These are phyloP conservation scores for Candida krabiensis DNA, from an alignment of 805 yeast species.

Conservation along the genomic window DNA sequence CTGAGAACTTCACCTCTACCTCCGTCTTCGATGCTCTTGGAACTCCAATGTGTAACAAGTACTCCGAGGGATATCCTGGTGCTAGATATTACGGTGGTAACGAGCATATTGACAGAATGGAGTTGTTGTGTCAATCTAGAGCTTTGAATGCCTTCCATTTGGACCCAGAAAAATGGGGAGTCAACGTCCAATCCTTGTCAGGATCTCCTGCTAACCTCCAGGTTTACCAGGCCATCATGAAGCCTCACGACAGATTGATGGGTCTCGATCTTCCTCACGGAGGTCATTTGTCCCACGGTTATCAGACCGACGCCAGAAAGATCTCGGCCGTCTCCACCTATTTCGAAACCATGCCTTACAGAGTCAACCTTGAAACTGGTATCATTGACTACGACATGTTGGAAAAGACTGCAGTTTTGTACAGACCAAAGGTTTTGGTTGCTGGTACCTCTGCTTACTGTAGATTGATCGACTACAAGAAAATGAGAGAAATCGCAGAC, in stretches of 20 bases:
- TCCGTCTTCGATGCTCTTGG: constrained; percentile 97
- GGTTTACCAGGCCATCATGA: constrained; percentile 93
- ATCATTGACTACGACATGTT: constrained; percentile 94
- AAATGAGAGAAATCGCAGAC: constrained; percentile 96
- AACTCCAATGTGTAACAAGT: constrained; percentile 97
- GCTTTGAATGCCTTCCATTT: constrained; percentile 88
- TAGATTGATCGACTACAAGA: constrained; percentile 92
- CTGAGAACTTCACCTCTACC: constrained; percentile 95
- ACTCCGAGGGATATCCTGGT: constrained; percentile 99
- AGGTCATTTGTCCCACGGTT: constrained; percentile 98
- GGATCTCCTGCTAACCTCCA: constrained; percentile 98
- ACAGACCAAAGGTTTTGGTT: constrained; percentile 94
- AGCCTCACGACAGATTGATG: constrained; percentile 96
- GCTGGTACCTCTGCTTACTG: constrained; percentile 99
- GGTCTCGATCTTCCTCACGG: constrained; percentile 98
- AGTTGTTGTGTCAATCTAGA: constrained; percentile 87
- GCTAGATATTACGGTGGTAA: constrained; percentile 99
- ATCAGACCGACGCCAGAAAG: constrained; percentile 91
- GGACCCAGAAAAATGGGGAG: constrained; percentile 90
- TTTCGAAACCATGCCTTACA: constrained; percentile 98
- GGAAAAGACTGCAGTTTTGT: constrained; percentile 85
- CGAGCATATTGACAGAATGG: constrained; percentile 94
- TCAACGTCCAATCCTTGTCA: constrained; percentile 92
- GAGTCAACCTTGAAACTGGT: constrained; percentile 90
- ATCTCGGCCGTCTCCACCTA: constrained; percentile 95